phyloP scores from a whole-genome alignment of 352 stramenopile genomes.

The Halophytophthora polymorphica region DNA sequence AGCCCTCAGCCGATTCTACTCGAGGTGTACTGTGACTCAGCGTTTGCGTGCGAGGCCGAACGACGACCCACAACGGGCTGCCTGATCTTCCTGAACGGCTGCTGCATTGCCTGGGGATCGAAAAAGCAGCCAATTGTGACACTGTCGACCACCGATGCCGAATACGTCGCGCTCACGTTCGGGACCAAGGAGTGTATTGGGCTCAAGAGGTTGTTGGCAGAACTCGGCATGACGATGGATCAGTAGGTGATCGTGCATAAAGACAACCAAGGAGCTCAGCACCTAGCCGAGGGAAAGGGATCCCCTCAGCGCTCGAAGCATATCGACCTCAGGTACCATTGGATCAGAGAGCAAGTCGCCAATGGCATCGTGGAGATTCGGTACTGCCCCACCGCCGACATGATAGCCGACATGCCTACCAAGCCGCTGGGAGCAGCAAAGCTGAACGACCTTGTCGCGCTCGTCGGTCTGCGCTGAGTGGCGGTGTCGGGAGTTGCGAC shows the following conservation, averaged over 20 bases:
- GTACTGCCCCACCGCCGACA: too few species aligned
- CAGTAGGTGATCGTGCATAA: constrained; percentile 2
- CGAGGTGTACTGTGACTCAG: constrained; percentile 6
- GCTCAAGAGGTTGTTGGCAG: constrained; percentile 5
- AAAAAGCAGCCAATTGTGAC: constrained; percentile 19
- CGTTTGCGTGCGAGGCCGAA: constrained; percentile 5
- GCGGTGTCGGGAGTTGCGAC: too few species aligned
- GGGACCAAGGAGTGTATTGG: constrained; percentile 15
- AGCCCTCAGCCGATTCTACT: not conserved
- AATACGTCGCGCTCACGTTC: constrained; percentile 6
- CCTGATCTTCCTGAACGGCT: constrained; percentile 4
- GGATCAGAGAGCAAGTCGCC: too few species aligned
- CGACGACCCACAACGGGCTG: constrained; percentile 3
- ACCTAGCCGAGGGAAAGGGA: constrained; percentile 13
- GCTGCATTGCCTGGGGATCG: constrained; percentile 3
- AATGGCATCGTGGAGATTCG: too few species aligned
- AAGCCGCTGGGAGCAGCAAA: too few species aligned
- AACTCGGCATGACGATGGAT: constrained; percentile 2
- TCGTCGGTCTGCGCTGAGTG: too few species aligned
- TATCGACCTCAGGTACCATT: constrained; percentile 11
- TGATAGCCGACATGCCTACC: too few species aligned
- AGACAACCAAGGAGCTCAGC: constrained; percentile 13
- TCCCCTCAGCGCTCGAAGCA: constrained; percentile 2
- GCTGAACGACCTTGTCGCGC: too few species aligned
- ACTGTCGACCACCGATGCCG: constrained; percentile 10